phyloP scores from a whole-genome alignment of 371 early-diverging fungal genomes.

The Sporodiniella umbellata region DNA sequence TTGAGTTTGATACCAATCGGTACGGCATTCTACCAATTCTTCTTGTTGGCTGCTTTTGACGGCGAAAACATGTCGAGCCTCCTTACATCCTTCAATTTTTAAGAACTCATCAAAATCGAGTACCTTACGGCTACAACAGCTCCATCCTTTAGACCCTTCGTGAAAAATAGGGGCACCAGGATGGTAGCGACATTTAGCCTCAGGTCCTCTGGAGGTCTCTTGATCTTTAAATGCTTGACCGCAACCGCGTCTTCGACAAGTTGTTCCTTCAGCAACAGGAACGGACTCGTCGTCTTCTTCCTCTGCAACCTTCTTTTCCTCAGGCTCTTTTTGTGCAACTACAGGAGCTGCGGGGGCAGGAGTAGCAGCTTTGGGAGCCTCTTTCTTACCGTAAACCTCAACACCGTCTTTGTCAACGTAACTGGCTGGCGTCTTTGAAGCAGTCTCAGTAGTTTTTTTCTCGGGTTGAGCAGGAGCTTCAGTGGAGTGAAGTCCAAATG shows the following conservation, averaged over 20 bases:
- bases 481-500: slow-evolving; percentile 61
- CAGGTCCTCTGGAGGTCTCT: slow-evolving; percentile 58
- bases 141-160: slow-evolving; percentile 93
- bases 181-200: slow-evolving; percentile 78
- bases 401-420: slow-evolving; percentile 37
- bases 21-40: slow-evolving; percentile 73
- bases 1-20: slow-evolving; percentile 94
- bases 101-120: slow-evolving; percentile 97
- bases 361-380: slow-evolving; percentile 18
- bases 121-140: slow-evolving; percentile 83
- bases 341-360: slow-evolving; percentile 12
- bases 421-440: slow-evolving; percentile 9
- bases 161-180: slow-evolving; percentile 90
- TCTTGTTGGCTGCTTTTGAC: slow-evolving; percentile 40
- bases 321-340: slow-evolving; percentile 8
- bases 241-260: slow-evolving; percentile 87
- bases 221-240: slow-evolving; percentile 61
- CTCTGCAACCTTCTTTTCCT: slow-evolving; percentile 32
- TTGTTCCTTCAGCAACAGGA: slow-evolving; percentile 74
- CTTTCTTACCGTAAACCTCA: slow-evolving; percentile 35
- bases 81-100: slow-evolving; percentile 88
- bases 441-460: slow-evolving; percentile 8
- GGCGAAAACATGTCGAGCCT: slow-evolving; percentile 82
- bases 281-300: slow-evolving; percentile 69
- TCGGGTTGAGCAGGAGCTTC: slow-evolving; percentile 37